Evolutionary conservation across 768 basidiomycete genomes (phyloP).

Genomic region (Agaricus subrufescens): DNA sequence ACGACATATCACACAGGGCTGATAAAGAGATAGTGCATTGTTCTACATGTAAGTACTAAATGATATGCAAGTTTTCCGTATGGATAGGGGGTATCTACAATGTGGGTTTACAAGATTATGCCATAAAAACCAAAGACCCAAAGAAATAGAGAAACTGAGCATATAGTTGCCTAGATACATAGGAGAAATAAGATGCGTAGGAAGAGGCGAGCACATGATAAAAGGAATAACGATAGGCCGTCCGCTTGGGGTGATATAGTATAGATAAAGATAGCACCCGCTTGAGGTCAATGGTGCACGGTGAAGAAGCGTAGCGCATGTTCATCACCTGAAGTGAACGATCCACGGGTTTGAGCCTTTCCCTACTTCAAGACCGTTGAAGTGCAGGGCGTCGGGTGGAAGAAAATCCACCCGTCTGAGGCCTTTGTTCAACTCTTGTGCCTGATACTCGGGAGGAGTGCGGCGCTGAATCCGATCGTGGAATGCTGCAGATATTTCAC

Average conservation of each 20-base stretch:
- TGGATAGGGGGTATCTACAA: no score
- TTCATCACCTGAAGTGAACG: neutral
- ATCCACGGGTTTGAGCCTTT: neutral
- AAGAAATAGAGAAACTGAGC: neutral
- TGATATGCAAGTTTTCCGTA: no score
- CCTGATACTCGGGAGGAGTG: neutral
- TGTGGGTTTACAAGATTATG: no score
- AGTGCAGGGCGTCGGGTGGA: neutral
- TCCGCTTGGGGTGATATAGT: neutral
- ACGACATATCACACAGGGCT: no score
- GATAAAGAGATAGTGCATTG: no score
- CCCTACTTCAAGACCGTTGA: neutral
- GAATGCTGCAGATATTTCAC: neutral
- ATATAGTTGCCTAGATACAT: neutral
- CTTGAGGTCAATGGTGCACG: neutral
- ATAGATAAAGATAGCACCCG: neutral
- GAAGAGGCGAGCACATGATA: neutral
- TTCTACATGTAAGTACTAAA: no score
- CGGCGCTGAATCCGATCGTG: neutral
- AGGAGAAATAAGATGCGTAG: neutral
- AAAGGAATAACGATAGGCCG: constrained; percentile 5
- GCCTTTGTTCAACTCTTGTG: neutral
- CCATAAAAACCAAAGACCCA: no score
- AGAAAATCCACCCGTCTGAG: constrained; percentile 2
- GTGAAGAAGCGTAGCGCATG: neutral